These are phyloP conservation scores for Xylaria venustula DNA, from an alignment of 495 filamentous ascomycete species.

Conservation along the genomic window DNA sequence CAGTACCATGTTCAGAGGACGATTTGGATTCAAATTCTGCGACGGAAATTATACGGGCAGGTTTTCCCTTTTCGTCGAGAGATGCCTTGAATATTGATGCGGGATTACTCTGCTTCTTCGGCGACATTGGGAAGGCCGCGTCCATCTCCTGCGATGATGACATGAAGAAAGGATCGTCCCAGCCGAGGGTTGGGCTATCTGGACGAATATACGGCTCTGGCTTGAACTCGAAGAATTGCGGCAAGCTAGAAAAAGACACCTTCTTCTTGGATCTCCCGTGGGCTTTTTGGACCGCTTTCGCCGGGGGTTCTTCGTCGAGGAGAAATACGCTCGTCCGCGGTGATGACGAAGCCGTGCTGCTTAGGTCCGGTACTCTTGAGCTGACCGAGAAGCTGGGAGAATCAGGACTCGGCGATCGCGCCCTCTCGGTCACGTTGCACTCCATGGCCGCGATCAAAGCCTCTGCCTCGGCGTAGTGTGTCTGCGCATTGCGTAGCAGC, in stretches of 20 bases:
- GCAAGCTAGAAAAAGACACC: slow-evolving; percentile 50
- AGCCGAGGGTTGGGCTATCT: slow-evolving; percentile 46
- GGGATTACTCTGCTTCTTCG: slow-evolving; percentile 13
- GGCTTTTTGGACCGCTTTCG: slow-evolving; percentile 13
- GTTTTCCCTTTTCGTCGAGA: not conserved
- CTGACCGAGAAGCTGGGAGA: slow-evolving; percentile 45
- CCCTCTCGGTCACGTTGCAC: slow-evolving; percentile 31
- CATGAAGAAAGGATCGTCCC: slow-evolving; percentile 34
- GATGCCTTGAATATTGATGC: slow-evolving; percentile 3
- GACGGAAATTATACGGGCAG: not conserved
- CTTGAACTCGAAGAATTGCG: slow-evolving; percentile 32
- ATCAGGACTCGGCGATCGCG: slow-evolving; percentile 37
- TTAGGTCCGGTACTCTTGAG: slow-evolving; percentile 41
- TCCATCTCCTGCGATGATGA: not conserved
- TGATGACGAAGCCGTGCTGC: slow-evolving; percentile 37
- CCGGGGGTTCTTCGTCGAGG: slow-evolving; percentile 29
- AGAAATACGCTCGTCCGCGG: slow-evolving; percentile 44
- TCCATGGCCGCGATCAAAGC: slow-evolving; percentile 39
- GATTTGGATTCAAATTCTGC: not conserved
- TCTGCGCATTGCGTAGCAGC: slow-evolving; percentile 47
- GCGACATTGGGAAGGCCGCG: slow-evolving; percentile 11
- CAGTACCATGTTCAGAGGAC: not conserved
- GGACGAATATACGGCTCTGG: slow-evolving; percentile 45
- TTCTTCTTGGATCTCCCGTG: slow-evolving; percentile 43
- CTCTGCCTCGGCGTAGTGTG: slow-evolving; percentile 46